Evolutionary conservation across 1,284 basidiomycete genomes (phyloP).

Genomic region (Sanghuangporus sanghuang): DNA sequence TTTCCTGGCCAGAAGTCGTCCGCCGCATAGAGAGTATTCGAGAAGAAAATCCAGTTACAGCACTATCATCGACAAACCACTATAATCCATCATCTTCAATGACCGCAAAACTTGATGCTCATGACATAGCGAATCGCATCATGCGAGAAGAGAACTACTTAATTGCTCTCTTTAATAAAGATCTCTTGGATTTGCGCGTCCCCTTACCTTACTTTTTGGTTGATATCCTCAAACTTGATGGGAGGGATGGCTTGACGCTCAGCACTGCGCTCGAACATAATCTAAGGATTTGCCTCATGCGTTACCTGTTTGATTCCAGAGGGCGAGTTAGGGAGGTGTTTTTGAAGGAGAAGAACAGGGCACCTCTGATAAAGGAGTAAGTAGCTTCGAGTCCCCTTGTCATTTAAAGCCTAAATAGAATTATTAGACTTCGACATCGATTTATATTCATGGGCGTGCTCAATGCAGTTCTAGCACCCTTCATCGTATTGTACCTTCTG

Average conservation of each 20-base stretch:
- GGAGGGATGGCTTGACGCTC: conserved; percentile 67
- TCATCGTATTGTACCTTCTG: conserved; percentile 94
- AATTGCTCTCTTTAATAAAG: conserved; percentile 96
- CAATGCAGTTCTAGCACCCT: conserved; percentile 93
- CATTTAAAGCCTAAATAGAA: conserved; percentile 1
- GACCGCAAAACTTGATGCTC: conserved; percentile 87
- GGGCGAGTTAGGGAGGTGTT: conserved; percentile 91
- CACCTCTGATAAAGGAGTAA: conserved; percentile 79
- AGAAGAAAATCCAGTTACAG: conserved; percentile 86
- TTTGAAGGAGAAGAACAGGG: conserved; percentile 76
- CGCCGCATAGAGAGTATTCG: conserved; percentile 82
- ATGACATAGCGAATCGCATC: conserved; percentile 95
- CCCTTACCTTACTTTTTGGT: conserved; percentile 64
- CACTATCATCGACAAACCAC: conserved; percentile 62
- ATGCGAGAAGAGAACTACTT: conserved; percentile 98
- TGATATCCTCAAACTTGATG: conserved; percentile 45
- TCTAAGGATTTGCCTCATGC: conserved; percentile 89
- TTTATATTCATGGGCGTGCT: conserved; percentile 96
- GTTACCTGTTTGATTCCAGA: conserved; percentile 84
- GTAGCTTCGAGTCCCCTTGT: conserved; percentile 24
- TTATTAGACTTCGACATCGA: conserved; percentile 66
- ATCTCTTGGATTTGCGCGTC: conserved; percentile 82
- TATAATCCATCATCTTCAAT: conserved; percentile 38
- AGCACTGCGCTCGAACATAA: conserved; percentile 97
- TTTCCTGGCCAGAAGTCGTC: conserved; percentile 95